A percentile compares a stretch with the other conserved stretches of the same genome.
Conservation (phyloP, 257 asterid genomes). For the Paulownia fortunei region DNA sequence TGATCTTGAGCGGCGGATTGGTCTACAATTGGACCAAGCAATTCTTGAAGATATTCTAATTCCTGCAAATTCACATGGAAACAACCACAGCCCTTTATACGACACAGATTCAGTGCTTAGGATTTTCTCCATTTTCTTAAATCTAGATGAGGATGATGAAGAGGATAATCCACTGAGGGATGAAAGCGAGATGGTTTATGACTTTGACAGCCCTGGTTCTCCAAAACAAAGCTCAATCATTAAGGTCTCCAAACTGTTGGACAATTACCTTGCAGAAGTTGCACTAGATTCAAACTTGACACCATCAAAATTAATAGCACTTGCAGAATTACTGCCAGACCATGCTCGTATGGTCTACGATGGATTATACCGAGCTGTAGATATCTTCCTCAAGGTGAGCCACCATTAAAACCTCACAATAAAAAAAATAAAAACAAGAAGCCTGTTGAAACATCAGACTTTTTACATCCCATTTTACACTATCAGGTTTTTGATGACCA, state of each 20-base stretch:
- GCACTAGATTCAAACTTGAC: slow-evolving; percentile 77
- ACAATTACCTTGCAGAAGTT: slow-evolving; percentile 81
- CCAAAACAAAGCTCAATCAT: slow-evolving; percentile 91
- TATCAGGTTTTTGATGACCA: neutral
- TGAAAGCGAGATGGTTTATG: slow-evolving; percentile 74
- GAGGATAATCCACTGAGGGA: slow-evolving; percentile 65
- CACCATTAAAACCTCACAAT: slow-evolving; percentile 6
- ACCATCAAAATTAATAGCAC: slow-evolving; percentile 68
- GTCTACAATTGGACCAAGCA: slow-evolving; percentile 90
- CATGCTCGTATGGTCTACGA: slow-evolving; percentile 85
- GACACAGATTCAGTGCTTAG: slow-evolving; percentile 74
- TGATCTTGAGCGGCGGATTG: slow-evolving; percentile 88
- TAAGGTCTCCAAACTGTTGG: slow-evolving; percentile 83
- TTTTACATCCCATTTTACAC: neutral
- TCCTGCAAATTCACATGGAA: slow-evolving; percentile 62
- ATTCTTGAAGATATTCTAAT: slow-evolving; percentile 89
- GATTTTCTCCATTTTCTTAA: slow-evolving; percentile 86
- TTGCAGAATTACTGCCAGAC: slow-evolving; percentile 84
- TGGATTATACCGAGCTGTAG: slow-evolving; percentile 86
- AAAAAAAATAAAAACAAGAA: neutral
- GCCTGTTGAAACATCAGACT: neutral
- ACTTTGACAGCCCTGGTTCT: slow-evolving; percentile 86
- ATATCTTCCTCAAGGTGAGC: slow-evolving; percentile 90
- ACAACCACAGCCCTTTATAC: slow-evolving; percentile 62
- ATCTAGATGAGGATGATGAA: slow-evolving; percentile 83